Base-by-base conservation (phyloP, 176 grass and related monocot species). In the Bromus sterilis region DNA sequence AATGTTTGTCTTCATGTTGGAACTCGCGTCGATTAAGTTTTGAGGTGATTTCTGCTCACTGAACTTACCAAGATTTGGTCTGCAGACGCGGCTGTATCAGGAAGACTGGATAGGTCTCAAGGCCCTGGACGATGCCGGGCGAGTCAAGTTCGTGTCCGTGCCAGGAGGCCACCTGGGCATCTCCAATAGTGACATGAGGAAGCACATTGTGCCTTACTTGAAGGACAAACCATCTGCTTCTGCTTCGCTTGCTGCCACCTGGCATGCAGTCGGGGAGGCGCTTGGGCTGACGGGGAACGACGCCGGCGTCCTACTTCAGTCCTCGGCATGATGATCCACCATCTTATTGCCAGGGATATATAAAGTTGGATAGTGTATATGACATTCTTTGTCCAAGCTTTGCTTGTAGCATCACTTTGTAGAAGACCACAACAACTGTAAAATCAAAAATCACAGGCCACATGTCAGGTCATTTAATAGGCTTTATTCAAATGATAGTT, bases 41-140 rank as follows among this genome's bases (percentile, higher is more conserved):
- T 40, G 46, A 57, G 23, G 3, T 11, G 0, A 60, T 74, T 7
- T 68, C 1, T 37, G 28, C 49, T 10, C 63, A 16, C 26, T 55
- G 61, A 75, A 59, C 13, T n/a, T 61, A 39, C 33, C 51, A 49
- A 70, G 10, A 25, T 89, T 37, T 66, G 53, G 7, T 53, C 14
- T 75, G 77, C 65, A 98, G 95, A 98, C 95, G 29, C 71, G 68
- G 3, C 81, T 98, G 24, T 98, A 98, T n/a, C 67, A 69, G 9
- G 92, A 98, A 85, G 95, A 98, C 36, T 98, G 95, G 95, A 93
- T 94, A 15, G 95, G 95, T 44, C 56, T 98, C 56, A 98, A 86
- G 83, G 75, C 66, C 28, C 78, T 98, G 53, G 95, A 98, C 66
- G 86, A 98, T 58, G 86, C 86, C 25, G 95, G 95, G 36, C 79